Evolutionary conservation across 2,329 filamentous ascomycete genomes (phyloP).

Genomic region (Metarhizium brunneum): DNA sequence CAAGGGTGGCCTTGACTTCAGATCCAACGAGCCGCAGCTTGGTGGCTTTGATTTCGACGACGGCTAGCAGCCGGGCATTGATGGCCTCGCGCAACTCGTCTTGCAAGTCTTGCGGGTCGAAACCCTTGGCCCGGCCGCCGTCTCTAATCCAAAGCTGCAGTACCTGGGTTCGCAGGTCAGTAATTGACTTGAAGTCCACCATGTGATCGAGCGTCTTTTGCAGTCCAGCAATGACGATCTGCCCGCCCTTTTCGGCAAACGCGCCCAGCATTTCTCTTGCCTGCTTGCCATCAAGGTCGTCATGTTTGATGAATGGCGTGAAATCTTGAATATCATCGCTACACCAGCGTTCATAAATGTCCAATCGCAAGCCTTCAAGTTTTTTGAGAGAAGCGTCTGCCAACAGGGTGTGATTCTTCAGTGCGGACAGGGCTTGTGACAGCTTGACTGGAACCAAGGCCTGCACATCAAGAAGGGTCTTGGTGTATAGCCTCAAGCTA

Average conservation of each 20-base stretch:
- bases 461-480: conserved; percentile 70
- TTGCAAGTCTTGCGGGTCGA: conserved; percentile 60
- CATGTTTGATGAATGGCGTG: conserved; percentile 77
- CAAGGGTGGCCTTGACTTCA: conserved; percentile 52
- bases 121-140: conserved; percentile 51
- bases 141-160: conserved; percentile 69
- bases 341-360: conserved; percentile 72
- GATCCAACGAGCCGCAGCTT: conserved; percentile 57
- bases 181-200: conserved; percentile 58
- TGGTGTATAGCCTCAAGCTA: conserved; percentile 64
- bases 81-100: conserved; percentile 59
- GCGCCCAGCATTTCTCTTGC: conserved; percentile 49
- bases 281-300: conserved; percentile 56
- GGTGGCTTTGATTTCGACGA: conserved; percentile 54
- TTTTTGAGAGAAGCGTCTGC: conserved; percentile 57
- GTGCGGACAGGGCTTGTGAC: conserved; percentile 54
- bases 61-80: conserved; percentile 55
- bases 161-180: conserved; percentile 59
- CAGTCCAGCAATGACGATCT: conserved; percentile 52
- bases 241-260: conserved; percentile 55
- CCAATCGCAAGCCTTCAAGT: conserved; percentile 64
- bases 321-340: conserved; percentile 76
- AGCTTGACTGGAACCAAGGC: conserved; percentile 64
- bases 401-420: conserved; percentile 65
- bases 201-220: conserved; percentile 49